A percentile compares a stretch with the other conserved stretches of the same genome.
Conservation (phyloP, 139 green algal species). For the Pseudopediastrum boryanum region DNA sequence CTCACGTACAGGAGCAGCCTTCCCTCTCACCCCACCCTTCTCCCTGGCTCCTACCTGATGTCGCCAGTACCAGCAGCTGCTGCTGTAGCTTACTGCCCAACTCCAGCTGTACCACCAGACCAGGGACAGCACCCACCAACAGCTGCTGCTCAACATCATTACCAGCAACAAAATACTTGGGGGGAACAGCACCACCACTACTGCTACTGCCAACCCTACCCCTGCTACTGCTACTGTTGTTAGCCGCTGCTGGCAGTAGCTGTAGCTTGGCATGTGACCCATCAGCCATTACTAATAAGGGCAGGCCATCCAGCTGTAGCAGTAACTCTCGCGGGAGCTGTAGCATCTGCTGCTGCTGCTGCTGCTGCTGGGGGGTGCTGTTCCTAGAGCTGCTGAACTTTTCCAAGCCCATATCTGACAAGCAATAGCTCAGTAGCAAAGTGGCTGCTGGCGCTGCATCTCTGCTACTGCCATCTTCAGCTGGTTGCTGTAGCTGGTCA, state of each 20-base stretch:
- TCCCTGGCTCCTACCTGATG: not conserved
- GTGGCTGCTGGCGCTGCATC: slow-evolving; percentile 22
- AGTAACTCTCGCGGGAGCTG: slow-evolving; percentile 11
- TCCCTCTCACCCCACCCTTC: too few species aligned
- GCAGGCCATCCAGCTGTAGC: slow-evolving; percentile 58
- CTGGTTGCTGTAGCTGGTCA: slow-evolving; percentile 15
- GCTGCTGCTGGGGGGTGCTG: not conserved
- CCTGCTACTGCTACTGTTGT: not conserved
- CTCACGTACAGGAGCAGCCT: too few species aligned
- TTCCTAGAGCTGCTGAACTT: not conserved
- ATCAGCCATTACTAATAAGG: slow-evolving; percentile 61
- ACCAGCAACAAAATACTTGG: slow-evolving; percentile 6
- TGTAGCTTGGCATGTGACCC: slow-evolving; percentile 39
- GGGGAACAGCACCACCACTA: not conserved
- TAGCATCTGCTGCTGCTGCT: not conserved
- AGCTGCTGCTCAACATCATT: slow-evolving; percentile 37
- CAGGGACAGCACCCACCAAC: slow-evolving; percentile 27
- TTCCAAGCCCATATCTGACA: slow-evolving; percentile 50
- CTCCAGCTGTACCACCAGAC: slow-evolving; percentile 8
- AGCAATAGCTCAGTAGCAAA: slow-evolving; percentile 63
- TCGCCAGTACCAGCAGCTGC: slow-evolving; percentile 10
- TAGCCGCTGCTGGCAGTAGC: not conserved
- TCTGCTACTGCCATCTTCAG: slow-evolving; percentile 35
- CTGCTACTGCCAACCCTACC: not conserved
- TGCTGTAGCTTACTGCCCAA: not conserved